These are phyloP conservation scores for Oryza brachyantha DNA, from an alignment of 176 grass and related monocot species.

Conservation along the genomic window DNA sequence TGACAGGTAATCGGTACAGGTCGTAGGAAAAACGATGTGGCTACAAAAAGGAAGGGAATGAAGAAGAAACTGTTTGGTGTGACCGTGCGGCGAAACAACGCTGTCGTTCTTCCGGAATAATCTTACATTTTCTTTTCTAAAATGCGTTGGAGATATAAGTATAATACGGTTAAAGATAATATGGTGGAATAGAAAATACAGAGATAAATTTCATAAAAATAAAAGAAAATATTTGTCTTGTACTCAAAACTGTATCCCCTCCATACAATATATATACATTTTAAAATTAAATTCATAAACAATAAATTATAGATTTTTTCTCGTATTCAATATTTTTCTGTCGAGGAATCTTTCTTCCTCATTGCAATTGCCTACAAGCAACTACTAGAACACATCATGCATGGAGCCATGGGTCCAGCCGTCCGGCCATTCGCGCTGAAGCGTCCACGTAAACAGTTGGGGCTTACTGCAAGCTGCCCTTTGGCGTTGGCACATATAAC, in stretches of 20 bases:
- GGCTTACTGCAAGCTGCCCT: not conserved
- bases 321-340: no score
- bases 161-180: no score
- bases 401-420: not conserved
- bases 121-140: no score
- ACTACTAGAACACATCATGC: not conserved
- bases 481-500: not conserved
- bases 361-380: slow-evolving; percentile 38
- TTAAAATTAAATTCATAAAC: no score
- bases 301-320: no score
- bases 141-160: no score
- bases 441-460: slow-evolving; percentile 34
- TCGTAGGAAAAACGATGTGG: not conserved
- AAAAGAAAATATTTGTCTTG: no score
- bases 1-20: not conserved
- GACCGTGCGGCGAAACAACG: not conserved
- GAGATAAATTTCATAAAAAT: no score
- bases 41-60: not conserved
- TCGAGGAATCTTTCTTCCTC: not conserved
- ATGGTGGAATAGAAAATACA: no score
- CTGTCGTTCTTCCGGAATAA: no score
- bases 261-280: no score
- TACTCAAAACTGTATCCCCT: no score
- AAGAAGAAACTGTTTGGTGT: not conserved
- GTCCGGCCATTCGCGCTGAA: not conserved